Conservation (phyloP, 2,329 filamentous ascomycete species). For the Colletotrichum orchidophilum region DNA sequence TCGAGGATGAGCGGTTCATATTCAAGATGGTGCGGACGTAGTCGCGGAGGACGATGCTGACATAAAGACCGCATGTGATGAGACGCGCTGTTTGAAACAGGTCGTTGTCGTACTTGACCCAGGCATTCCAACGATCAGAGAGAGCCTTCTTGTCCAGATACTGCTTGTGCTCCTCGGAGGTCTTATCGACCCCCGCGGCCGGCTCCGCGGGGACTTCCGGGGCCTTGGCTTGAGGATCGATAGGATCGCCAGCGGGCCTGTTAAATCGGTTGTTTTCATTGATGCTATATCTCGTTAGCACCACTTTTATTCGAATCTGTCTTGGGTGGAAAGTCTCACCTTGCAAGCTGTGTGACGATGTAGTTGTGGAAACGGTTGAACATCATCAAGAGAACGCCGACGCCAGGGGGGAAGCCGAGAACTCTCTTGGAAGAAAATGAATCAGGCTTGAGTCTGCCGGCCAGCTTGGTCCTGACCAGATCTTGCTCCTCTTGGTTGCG, state of each 20-base stretch:
- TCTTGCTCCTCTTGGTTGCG: constrained; percentile 60
- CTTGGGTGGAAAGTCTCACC: background rate
- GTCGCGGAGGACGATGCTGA: constrained; percentile 56
- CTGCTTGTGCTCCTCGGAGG: background rate
- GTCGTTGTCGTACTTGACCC: constrained; percentile 48
- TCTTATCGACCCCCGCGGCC: background rate
- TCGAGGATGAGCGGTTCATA: constrained; percentile 56
- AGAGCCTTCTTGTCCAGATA: background rate
- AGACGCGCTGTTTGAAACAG: constrained; percentile 50
- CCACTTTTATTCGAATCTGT: constrained; percentile 27
- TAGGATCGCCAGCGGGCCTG: constrained; percentile 24
- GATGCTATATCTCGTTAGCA: constrained; percentile 39
- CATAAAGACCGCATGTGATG: constrained; percentile 65
- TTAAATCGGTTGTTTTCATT: constrained; percentile 53
- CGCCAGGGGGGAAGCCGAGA: constrained; percentile 61
- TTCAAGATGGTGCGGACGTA: constrained; percentile 50
- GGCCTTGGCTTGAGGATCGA: background rate
- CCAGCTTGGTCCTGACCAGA: constrained; percentile 55
- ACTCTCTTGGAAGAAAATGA: constrained; percentile 62
- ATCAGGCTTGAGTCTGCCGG: constrained; percentile 63
- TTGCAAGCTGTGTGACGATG: constrained; percentile 35
- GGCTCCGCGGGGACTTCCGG: constrained; percentile 39
- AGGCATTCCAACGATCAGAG: constrained; percentile 36
- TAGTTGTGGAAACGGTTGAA: constrained; percentile 52
- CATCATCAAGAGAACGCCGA: constrained; percentile 62